These are phyloP conservation scores for Fusarium neocosmosporiellum DNA, from an alignment of 2,329 filamentous ascomycete species.

Conservation along the genomic window DNA sequence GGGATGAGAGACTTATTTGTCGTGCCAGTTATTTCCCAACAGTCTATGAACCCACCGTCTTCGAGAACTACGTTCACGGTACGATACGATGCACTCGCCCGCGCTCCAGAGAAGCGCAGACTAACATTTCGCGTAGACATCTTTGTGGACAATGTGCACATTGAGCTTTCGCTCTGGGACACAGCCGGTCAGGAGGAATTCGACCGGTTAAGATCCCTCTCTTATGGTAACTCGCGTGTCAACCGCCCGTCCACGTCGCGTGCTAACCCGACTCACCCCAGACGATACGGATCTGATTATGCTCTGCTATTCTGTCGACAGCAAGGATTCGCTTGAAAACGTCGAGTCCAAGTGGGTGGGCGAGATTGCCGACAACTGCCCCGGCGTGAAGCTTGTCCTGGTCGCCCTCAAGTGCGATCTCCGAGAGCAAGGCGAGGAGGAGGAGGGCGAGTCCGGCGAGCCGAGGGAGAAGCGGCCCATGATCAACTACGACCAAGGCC, in stretches of 20 bases:
- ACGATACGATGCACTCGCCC: slow-evolving; percentile 45
- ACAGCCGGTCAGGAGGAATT: slow-evolving; percentile 99
- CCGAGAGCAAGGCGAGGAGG: slow-evolving; percentile 79
- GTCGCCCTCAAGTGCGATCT: slow-evolving; percentile 98
- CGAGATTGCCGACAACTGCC: slow-evolving; percentile 98
- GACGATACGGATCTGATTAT: slow-evolving; percentile 97
- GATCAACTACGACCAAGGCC: slow-evolving; percentile 91
- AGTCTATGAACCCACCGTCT: slow-evolving; percentile 97
- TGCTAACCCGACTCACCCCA: slow-evolving; percentile 38
- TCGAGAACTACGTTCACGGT: slow-evolving; percentile 99
- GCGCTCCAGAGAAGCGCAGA: not conserved
- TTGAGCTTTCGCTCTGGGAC: slow-evolving; percentile 98
- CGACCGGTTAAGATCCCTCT: slow-evolving; percentile 92
- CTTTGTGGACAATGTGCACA: slow-evolving; percentile 96
- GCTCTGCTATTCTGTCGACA: slow-evolving; percentile 98
- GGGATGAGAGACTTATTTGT: slow-evolving; percentile 24
- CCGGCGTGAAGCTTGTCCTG: slow-evolving; percentile 92
- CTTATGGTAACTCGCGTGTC: slow-evolving; percentile 73
- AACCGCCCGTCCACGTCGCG: not conserved
- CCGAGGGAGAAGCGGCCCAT: slow-evolving; percentile 73
- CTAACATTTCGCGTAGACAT: slow-evolving; percentile 73
- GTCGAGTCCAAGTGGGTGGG: slow-evolving; percentile 98
- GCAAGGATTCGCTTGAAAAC: slow-evolving; percentile 96
- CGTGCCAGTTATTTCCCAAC: slow-evolving; percentile 87
- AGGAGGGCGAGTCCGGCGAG: slow-evolving; percentile 64